phyloP scores from a whole-genome alignment of 2,329 filamentous ascomycete genomes.

The Claviceps purpurea region DNA sequence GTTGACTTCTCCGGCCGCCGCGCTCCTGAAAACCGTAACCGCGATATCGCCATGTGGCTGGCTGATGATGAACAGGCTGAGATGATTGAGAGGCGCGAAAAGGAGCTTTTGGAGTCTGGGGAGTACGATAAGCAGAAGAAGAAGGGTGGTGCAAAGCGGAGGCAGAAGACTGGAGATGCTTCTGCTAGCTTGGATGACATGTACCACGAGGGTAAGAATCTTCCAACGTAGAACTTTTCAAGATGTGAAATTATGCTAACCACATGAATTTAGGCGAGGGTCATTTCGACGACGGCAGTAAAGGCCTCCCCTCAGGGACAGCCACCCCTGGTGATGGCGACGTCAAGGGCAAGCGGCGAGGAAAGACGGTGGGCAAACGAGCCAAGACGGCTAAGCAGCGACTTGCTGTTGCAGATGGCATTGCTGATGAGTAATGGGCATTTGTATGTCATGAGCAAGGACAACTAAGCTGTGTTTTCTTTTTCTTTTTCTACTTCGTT shows the following conservation, averaged over 20 bases:
- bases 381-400: conserved; percentile 58
- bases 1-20: conserved; percentile 94
- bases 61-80: conserved; percentile 94
- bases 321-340: conserved; percentile 62
- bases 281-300: conserved; percentile 80
- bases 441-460: neutral
- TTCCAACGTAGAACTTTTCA: no score
- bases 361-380: conserved; percentile 36
- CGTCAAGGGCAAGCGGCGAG: conserved; percentile 38
- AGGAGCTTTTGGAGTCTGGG: conserved; percentile 66
- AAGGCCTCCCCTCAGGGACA: conserved; percentile 55
- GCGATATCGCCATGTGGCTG: conserved; percentile 98
- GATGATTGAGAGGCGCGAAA: conserved; percentile 83
- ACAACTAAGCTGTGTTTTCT: neutral
- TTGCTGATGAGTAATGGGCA: conserved; percentile 16
- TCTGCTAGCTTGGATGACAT: conserved; percentile 76
- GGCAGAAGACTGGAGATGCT: conserved; percentile 35
- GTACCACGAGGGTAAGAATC: conserved; percentile 83
- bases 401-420: conserved; percentile 53
- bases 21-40: conserved; percentile 80
- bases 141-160: conserved; percentile 39
- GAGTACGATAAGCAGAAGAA: conserved; percentile 52
- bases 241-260: no score
- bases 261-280: conserved; percentile 58
- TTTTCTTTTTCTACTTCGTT: neutral